Conservation (phyloP, 148 eudicot species). For the Beta vulgaris region DNA sequence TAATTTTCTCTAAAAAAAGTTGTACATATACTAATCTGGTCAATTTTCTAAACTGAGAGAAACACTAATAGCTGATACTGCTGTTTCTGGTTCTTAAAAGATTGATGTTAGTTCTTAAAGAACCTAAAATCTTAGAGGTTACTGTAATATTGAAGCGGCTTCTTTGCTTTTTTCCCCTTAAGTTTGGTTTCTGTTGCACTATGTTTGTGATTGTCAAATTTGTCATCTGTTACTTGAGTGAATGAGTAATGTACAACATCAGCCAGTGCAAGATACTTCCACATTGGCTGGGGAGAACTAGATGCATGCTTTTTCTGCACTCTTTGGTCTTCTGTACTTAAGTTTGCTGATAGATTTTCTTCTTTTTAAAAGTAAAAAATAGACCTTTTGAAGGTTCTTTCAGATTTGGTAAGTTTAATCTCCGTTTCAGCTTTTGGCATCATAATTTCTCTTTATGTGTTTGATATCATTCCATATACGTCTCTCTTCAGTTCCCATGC, state of each 20-base stretch:
- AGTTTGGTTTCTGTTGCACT: not conserved
- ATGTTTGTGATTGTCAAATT: not conserved
- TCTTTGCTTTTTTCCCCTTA: too few species aligned
- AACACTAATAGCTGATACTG: not conserved
- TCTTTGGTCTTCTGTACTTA: not conserved
- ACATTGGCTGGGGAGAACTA: not conserved
- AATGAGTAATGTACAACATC: too few species aligned
- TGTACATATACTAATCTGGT: not conserved
- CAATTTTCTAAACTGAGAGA: not conserved
- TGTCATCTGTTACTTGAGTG: too few species aligned
- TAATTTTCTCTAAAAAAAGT: not conserved
- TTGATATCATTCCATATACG: not conserved
- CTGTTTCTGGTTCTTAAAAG: not conserved
- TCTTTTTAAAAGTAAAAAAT: too few species aligned
- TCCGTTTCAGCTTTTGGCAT: not conserved
- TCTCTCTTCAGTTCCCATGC: not conserved
- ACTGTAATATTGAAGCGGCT: not conserved
- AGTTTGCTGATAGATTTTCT: too few species aligned
- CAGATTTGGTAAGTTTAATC: not conserved
- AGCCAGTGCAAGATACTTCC: too few species aligned
- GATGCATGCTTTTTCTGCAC: not conserved
- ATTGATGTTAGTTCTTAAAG: not conserved
- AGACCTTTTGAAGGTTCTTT: too few species aligned
- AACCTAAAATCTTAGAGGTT: not conserved
- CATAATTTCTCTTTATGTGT: not conserved